phyloP scores from a whole-genome alignment of 2,329 filamentous ascomycete genomes.

The Sphaerostilbella broomeana region DNA sequence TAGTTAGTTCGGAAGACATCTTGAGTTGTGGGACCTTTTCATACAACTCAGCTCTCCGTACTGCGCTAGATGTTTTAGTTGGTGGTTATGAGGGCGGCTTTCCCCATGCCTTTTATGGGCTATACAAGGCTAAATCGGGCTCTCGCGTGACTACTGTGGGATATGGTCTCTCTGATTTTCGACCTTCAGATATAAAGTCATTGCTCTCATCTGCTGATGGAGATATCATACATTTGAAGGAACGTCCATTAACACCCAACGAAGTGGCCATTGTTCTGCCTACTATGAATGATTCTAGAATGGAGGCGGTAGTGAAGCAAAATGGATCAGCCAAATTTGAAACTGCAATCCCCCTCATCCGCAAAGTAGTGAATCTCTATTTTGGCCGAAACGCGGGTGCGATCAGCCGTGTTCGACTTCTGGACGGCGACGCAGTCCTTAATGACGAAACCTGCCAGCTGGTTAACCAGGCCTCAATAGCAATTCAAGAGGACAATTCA shows the following conservation, averaged over 20 bases:
- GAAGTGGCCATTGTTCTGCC: slow-evolving; percentile 7
- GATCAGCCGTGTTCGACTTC: slow-evolving; percentile 3
- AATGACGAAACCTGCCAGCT: no score
- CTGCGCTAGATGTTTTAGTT: slow-evolving; percentile 22
- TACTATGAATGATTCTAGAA: no score
- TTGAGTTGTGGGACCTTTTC: slow-evolving; percentile 21
- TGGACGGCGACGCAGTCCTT: no score
- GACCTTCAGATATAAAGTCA: neutral
- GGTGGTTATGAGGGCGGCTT: slow-evolving; percentile 8
- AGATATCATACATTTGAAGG: neutral
- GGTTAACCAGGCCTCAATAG: no score
- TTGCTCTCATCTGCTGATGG: neutral
- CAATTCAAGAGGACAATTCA: no score
- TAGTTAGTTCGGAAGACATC: neutral
- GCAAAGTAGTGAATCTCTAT: neutral
- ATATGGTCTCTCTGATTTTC: neutral
- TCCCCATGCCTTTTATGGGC: slow-evolving; percentile 15
- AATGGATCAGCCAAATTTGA: neutral
- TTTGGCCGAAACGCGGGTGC: neutral
- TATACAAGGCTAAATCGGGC: slow-evolving; percentile 3
- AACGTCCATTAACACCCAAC: neutral
- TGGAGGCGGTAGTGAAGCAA: neutral
- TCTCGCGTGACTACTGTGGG: neutral
- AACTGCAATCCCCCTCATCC: neutral
- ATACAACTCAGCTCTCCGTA: slow-evolving; percentile 20